Percentiles rank a stretch among this genome's conserved stretches.
These are phyloP conservation scores for Skeletonema marinoi DNA, from an alignment of 108 stramenopile species.

Conservation along the genomic window DNA sequence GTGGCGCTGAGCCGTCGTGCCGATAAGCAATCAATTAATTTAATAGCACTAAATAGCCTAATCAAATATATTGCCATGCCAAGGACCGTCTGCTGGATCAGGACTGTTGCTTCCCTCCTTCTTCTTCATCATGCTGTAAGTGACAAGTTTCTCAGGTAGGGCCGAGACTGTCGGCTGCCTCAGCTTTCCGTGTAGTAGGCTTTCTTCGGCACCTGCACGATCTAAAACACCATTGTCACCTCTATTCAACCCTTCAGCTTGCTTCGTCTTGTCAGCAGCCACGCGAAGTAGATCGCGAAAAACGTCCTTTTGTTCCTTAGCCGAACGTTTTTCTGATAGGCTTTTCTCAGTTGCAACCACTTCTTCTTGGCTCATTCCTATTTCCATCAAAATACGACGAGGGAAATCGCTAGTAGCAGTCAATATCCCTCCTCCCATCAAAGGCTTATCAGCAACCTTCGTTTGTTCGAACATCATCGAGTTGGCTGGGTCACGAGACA, in stretches of 20 bases:
- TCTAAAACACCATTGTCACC: constrained; percentile 57
- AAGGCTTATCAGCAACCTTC: constrained; percentile 73
- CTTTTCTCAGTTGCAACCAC: constrained; percentile 64
- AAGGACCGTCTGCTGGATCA: constrained; percentile 26
- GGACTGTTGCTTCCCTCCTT: constrained; percentile 30
- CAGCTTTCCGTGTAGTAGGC: constrained; percentile 60
- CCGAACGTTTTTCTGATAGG: constrained; percentile 68
- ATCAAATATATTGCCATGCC: constrained; percentile 43
- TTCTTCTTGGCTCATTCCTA: constrained; percentile 64
- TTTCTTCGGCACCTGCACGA: constrained; percentile 69
- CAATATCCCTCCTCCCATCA: constrained; percentile 87
- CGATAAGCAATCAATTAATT: background rate
- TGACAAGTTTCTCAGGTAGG: constrained; percentile 79
- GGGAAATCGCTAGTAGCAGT: constrained; percentile 70
- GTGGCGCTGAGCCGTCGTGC: constrained; percentile 1
- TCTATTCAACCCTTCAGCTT: constrained; percentile 34
- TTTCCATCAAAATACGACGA: constrained; percentile 61
- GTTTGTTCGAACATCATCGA: constrained; percentile 68
- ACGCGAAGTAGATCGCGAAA: constrained; percentile 76
- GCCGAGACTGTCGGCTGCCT: constrained; percentile 46
- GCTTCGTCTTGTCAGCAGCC: constrained; percentile 75
- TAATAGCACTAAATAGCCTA: background rate
- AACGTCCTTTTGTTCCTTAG: constrained; percentile 88
- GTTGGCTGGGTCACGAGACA: constrained; percentile 40
- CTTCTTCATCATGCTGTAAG: constrained; percentile 63